Evolutionary conservation across 2,329 filamentous ascomycete genomes (phyloP), one percentile per base, ranked within the genome.

Genomic region (Phyllosticta citriasiana): DNA sequence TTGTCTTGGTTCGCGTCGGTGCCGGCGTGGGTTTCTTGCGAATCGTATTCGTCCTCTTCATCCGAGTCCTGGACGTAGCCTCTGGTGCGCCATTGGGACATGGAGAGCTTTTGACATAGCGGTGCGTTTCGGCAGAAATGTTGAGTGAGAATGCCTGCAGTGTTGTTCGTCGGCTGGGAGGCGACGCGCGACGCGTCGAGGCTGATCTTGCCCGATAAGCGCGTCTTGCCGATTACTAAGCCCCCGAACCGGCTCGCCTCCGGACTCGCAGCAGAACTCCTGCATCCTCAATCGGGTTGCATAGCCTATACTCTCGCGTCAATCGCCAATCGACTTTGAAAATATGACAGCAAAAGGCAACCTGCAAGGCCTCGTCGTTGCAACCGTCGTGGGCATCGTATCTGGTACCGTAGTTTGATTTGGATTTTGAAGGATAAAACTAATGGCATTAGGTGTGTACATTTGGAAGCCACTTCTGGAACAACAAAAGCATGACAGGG

Each of bases 61-160:
- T 80, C 78, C 63, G 78, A 80, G 69, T 80, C 78, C 70, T 72
- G 73, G 65, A 80, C 78, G 71, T 75, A 79, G 66, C 78, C 78
- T 70, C 71, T 74, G 66, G 74, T 71, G 66, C 77, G 74, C 78
- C 78, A 80, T 72, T 71, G 71, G 70, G 73, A 78, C 78, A 80
- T 80, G 75, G 69, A 71, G 67, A 63, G 26, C 26, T 30, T 67
- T 60, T 54, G 67, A 68, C 73, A 75, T 75, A 60, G 72, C 72
- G 70, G 64, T 64, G 61, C 60, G 64, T 16, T 4, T 12, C 52
- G n/a, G 52, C 22, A 25, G 25, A 16, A 53, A 14, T 53, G 22
- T 12, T 24, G 52, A 4, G 2, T 25, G 52, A 53, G 52, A 25
- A 53, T 12, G 14, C 60, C 55, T 35, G 30, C 60, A 50, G 12